Base-by-base conservation (phyloP, 257 asterid genomes). In the Solanum sitiens region DNA sequence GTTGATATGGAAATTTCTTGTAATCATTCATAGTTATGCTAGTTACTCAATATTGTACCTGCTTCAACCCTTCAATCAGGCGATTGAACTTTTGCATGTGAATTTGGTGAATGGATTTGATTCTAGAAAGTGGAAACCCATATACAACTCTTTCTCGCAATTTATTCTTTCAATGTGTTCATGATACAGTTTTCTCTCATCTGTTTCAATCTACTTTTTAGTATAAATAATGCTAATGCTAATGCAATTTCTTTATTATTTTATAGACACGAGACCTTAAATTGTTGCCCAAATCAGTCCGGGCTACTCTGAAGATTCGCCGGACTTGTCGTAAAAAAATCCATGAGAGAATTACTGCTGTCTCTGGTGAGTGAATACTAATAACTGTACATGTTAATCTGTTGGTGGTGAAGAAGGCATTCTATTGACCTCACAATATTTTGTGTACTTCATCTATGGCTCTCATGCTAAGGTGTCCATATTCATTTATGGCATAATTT, bases 251-350 rank as follows among this genome's bases (percentile, higher is more conserved):
- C 27, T 27, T 20, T 86, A 82, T 20, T 86, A 82, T 84, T 87
- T 20, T 91, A 87, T 89, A 97, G 99, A 94, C 98, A 11, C 94
- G 96, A 87, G 99, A 96, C 88, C 86, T 94, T 89, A 96, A 92
- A 89, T 89, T 92, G 94, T 87, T 96, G 90, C 98, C 98, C 33
- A 93, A 93, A 90, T 88, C 89, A 35, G 87, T 23, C 35, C 94
- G 97, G 45, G 84, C 77, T 47, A 83, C 92, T 89, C 83, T 96
- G 89, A 94, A 94, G 91, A 92, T 85, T 91, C 95, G 92, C 53
- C 93, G 98, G 67, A 90, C 91, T 84, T 95, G 94, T 90, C 94
- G 98, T 88, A 92, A 93, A 91, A 96, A 93, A 95, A 95, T 96
- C 89, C 95, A 95, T 1, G 98, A 96, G 91, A 95, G 99, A 91